phyloP scores from a whole-genome alignment of 1,284 basidiomycete species.

The Cutaneotrichosporon sp. region DNA sequence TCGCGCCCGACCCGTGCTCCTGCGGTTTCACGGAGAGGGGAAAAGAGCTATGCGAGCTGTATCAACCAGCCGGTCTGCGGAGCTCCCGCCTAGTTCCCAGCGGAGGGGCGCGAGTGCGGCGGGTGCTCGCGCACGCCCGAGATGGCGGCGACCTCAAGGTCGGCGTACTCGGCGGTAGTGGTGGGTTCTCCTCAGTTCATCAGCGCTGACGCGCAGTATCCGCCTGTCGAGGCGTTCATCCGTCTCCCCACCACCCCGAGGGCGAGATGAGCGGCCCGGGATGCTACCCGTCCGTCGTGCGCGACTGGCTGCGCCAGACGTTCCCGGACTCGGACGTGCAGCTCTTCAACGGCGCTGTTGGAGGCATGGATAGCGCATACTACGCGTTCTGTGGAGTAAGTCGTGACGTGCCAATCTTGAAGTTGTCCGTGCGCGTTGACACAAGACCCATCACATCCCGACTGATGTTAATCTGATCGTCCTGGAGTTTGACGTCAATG shows the following conservation, averaged over 20 bases:
- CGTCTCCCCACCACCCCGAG: conserved; percentile 34
- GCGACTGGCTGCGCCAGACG: conserved; percentile 35
- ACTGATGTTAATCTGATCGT: conserved; percentile 44
- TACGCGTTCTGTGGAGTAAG: conserved; percentile 47
- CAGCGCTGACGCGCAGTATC: conserved; percentile 34
- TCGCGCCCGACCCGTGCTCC: conserved; percentile 15
- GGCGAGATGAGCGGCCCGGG: conserved; percentile 45
- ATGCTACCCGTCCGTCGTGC: conserved; percentile 41
- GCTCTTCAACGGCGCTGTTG: conserved; percentile 44
- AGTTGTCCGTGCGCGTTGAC: too few relatives aligned
- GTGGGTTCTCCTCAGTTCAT: conserved; percentile 22
- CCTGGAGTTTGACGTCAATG: conserved; percentile 49
- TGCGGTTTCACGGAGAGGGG: conserved; percentile 35
- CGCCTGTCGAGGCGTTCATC: conserved; percentile 46
- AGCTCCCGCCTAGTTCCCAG: conserved; percentile 31
- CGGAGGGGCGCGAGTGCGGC: conserved; percentile 35
- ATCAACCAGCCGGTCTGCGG: conserved; percentile 32
- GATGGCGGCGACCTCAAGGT: conserved; percentile 38
- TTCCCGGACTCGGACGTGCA: conserved; percentile 28
- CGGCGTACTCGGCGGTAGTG: conserved; percentile 45
- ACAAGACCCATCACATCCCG: conserved; percentile 45
- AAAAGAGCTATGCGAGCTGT: conserved; percentile 34
- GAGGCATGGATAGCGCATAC: conserved; percentile 48
- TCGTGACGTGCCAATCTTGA: too few relatives aligned
- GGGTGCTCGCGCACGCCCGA: conserved; percentile 33